Conservation (phyloP, 352 stramenopile genomes). For the Globisporangium viniferum region DNA sequence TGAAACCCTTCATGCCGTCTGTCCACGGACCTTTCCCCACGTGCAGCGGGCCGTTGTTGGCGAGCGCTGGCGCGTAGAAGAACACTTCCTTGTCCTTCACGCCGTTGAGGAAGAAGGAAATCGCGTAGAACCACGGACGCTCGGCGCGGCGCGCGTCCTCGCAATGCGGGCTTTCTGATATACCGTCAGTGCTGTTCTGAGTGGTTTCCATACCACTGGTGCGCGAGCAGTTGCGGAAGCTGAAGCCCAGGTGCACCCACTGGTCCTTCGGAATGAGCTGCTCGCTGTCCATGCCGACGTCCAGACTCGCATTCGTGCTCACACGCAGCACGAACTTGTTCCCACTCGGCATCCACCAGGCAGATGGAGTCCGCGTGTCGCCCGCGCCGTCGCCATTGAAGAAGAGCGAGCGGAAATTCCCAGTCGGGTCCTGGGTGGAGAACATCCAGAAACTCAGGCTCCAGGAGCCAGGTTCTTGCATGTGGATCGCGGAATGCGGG, state of each 20-base stretch:
- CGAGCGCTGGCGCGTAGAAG: conserved; percentile 39
- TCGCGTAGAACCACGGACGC: conserved; percentile 39
- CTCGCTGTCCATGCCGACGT: conserved; percentile 56
- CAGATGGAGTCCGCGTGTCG: conserved; percentile 73
- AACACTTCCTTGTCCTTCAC: conserved; percentile 43
- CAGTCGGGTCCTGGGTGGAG: conserved; percentile 49
- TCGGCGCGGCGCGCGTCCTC: neutral
- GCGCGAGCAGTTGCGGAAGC: conserved; percentile 57
- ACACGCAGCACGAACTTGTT: conserved; percentile 62
- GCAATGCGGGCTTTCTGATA: conserved; percentile 12
- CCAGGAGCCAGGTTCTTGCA: conserved; percentile 47
- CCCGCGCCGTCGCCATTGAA: conserved; percentile 73
- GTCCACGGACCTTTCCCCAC: conserved; percentile 71
- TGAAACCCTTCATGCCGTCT: conserved; percentile 59
- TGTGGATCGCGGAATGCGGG: conserved; percentile 32
- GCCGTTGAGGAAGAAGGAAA: conserved; percentile 62
- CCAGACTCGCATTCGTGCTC: conserved; percentile 47
- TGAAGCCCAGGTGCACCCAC: conserved; percentile 74
- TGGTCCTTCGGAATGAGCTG: conserved; percentile 38
- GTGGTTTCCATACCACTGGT: neutral
- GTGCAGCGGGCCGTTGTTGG: conserved; percentile 60
- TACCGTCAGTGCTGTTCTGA: neutral
- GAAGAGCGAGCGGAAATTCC: conserved; percentile 63
- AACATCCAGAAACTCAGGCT: conserved; percentile 71
- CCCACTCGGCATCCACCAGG: conserved; percentile 75